Percentiles rank a stretch among this genome's conserved stretches.
Conservation (phyloP, 306 rosid species). For the Oxytropis ochrocephala region DNA sequence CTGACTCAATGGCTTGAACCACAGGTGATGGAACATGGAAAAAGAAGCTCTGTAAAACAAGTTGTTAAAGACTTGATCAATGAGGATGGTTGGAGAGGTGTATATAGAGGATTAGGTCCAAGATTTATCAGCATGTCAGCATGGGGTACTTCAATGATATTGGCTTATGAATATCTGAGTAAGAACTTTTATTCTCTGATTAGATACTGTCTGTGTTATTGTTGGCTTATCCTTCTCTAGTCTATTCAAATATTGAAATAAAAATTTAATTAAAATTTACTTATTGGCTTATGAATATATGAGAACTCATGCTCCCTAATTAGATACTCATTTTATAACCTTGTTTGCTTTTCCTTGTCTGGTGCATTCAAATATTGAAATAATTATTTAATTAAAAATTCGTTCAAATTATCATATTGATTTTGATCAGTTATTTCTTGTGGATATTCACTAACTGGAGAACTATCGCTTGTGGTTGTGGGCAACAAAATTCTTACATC, state of each 20-base stretch:
- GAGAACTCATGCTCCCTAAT: too few relatives aligned
- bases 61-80: slow-evolving; percentile 60
- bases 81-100: slow-evolving; percentile 93
- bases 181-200: slow-evolving; percentile 29
- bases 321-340: too few relatives aligned
- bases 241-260: too few relatives aligned
- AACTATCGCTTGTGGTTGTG: too few relatives aligned
- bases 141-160: slow-evolving; percentile 95
- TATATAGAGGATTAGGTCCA: slow-evolving; percentile 90
- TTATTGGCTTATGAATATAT: too few relatives aligned
- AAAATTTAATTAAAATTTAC: too few relatives aligned
- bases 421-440: not conserved
- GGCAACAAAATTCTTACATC: too few relatives aligned
- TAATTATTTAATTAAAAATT: not conserved
- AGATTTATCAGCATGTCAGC: slow-evolving; percentile 92
- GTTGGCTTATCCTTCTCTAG: too few relatives aligned
- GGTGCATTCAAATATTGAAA: slow-evolving; percentile 1
- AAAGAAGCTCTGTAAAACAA: slow-evolving; percentile 57
- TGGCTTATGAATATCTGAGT: slow-evolving; percentile 90
- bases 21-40: slow-evolving; percentile 71
- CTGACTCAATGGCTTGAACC: slow-evolving; percentile 20
- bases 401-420: not conserved
- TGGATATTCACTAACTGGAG: too few relatives aligned
- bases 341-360: not conserved
- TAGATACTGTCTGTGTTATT: not conserved